Percentiles rank a stretch among this genome's conserved stretches.
Conservation (phyloP, 1,139 yeast genomes). For the Diutina neorugosa region DNA sequence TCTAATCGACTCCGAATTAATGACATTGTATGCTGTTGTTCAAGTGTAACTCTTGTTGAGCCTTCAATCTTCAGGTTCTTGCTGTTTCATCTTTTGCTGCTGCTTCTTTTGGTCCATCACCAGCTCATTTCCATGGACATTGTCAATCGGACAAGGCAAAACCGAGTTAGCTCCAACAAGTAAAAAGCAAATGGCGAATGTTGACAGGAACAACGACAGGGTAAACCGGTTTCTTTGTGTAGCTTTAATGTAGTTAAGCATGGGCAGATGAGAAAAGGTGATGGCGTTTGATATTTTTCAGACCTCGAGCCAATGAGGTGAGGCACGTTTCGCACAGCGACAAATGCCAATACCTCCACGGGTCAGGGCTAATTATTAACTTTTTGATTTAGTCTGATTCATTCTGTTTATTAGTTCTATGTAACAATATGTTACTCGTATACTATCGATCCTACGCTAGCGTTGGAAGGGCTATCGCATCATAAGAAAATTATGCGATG, state of each 20-base stretch:
- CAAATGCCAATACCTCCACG: background rate
- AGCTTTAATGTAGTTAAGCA: conserved; percentile 29
- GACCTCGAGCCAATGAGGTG: background rate
- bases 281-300: conserved; percentile 2
- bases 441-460: too few relatives aligned
- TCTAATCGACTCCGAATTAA: too few relatives aligned
- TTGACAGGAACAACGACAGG: conserved; percentile 60
- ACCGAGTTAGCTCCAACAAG: conserved; percentile 60
- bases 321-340: background rate
- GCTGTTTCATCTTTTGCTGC: background rate
- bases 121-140: conserved; percentile 31
- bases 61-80: background rate
- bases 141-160: conserved; percentile 67
- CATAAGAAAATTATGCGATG: too few relatives aligned
- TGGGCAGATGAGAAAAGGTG: background rate
- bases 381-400: too few relatives aligned
- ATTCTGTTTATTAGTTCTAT: too few relatives aligned
- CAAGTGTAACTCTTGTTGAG: background rate
- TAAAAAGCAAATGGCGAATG: conserved; percentile 58
- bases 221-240: conserved; percentile 45
- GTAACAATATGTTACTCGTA: too few relatives aligned
- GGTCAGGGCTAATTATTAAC: background rate
- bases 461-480: too few relatives aligned
- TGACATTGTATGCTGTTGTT: background rate
- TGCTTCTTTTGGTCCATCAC: conserved; percentile 18